A percentile compares a stretch with the other conserved stretches of the same genome.
phyloP scores from a whole-genome alignment of 2,329 filamentous ascomycete species.

The Penicillium nordicum region DNA sequence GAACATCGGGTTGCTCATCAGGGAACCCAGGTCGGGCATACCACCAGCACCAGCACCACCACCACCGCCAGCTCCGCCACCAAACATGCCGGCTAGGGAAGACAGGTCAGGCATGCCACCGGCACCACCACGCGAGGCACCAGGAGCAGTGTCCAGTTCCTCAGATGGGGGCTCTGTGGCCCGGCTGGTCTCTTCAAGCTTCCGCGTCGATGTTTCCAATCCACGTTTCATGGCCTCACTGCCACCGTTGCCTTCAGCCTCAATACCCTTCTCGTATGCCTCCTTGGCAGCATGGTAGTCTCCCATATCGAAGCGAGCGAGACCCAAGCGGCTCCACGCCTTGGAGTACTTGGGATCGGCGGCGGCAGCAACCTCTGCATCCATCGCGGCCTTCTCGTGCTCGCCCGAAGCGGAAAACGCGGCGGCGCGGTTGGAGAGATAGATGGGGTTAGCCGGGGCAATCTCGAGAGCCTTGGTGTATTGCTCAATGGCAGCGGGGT shows the following conservation, averaged over 20 bases:
- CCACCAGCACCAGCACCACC: slow-evolving; percentile 55
- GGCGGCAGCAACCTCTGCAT: slow-evolving; percentile 85
- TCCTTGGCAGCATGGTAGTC: slow-evolving; percentile 91
- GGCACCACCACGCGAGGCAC: slow-evolving; percentile 45
- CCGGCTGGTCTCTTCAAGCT: slow-evolving; percentile 73
- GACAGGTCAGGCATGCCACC: slow-evolving; percentile 70
- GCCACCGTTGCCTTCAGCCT: slow-evolving; percentile 88
- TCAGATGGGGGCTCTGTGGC: slow-evolving; percentile 51
- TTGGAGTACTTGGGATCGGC: slow-evolving; percentile 94
- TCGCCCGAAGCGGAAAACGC: slow-evolving; percentile 82
- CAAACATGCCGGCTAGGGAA: slow-evolving; percentile 69
- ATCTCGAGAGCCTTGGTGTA: slow-evolving; percentile 85
- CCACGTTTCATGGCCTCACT: slow-evolving; percentile 98
- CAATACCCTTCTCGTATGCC: slow-evolving; percentile 88
- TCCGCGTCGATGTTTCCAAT: slow-evolving; percentile 85
- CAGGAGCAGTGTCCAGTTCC: slow-evolving; percentile 50
- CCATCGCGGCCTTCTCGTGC: slow-evolving; percentile 77
- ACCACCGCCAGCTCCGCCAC: slow-evolving; percentile 47
- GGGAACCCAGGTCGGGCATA: slow-evolving; percentile 79
- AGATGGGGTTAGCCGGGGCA: slow-evolving; percentile 84
- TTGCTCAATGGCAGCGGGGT: slow-evolving; percentile 72
- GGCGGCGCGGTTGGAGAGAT: slow-evolving; percentile 94
- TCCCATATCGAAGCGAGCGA: slow-evolving; percentile 86
- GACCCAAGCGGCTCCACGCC: slow-evolving; percentile 89
- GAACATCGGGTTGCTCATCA: slow-evolving; percentile 99